These are phyloP conservation scores for Aspergillus sergii DNA, from an alignment of 2,329 filamentous ascomycete genomes.

Conservation along the genomic window DNA sequence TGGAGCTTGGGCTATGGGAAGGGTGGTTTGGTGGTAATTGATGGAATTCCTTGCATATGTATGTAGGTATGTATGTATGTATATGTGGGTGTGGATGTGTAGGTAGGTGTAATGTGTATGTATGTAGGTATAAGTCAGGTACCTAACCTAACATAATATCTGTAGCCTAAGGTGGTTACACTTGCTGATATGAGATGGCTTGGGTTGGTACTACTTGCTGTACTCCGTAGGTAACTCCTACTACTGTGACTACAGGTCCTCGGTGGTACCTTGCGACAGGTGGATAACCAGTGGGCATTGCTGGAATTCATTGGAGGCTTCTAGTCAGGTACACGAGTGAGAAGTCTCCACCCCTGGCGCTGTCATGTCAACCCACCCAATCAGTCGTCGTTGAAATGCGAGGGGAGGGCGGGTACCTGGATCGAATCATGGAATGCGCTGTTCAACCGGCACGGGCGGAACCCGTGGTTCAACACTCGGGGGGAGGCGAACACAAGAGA, in stretches of 20 bases:
- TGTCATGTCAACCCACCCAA: conserved; percentile 18
- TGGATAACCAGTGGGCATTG: not conserved
- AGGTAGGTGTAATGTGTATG: not conserved
- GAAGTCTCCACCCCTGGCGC: conserved; percentile 18
- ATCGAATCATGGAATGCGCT: conserved; percentile 14
- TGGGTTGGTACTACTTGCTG: not conserved
- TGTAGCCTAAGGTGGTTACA: not conserved
- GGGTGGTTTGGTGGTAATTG: not conserved
- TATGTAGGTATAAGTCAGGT: not conserved
- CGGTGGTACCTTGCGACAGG: not conserved
- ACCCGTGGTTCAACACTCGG: not conserved
- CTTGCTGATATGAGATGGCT: not conserved
- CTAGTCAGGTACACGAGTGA: conserved; percentile 14
- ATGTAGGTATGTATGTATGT: not conserved
- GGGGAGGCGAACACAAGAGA: not conserved
- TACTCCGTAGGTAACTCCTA: not conserved
- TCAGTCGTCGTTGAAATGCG: conserved; percentile 1
- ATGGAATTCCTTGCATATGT: not conserved
- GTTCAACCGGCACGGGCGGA: conserved; percentile 16
- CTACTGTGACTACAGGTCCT: not conserved
- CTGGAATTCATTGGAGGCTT: conserved; percentile 2
- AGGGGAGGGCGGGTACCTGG: conserved; percentile 22
- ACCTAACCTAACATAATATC: not conserved
- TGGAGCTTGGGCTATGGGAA: too few relatives aligned
- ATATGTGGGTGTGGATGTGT: not conserved